Evolutionary conservation across 2,329 filamentous ascomycete species (phyloP), one percentile per base, ranked within the genome.

Genomic region (Plectosphaerella cucumerina): DNA sequence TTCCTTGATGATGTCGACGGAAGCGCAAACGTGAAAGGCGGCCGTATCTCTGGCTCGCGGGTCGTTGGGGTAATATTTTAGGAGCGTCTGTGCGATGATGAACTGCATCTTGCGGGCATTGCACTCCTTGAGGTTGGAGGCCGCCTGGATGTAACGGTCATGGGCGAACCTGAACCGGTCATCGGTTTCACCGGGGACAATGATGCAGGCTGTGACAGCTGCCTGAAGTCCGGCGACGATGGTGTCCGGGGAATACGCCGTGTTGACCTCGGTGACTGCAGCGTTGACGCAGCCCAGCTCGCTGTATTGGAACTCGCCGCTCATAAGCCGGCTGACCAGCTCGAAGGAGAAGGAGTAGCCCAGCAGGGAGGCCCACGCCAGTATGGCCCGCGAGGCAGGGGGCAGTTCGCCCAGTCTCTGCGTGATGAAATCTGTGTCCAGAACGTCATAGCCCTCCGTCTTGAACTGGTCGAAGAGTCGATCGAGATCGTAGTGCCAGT

Each of bases 111-210:
- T 87, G 18, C 80, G 74, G 20, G 80, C 72, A 50, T 87, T 84
- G 61, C 82, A 84, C 62, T 92, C 85, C 55, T 81, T 82, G 48
- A 96, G 72, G 5, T 81, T 78, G 14, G 81, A 75, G 6, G 90
- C 85, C 15, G 89, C 90, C 63, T 88, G 84, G 47, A 91, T 79
- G 61, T 95, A 95, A 48, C 92, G 83, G 66, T 97, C 92, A 65
- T 97, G 92, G 33, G 86, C 85, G 65, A 97, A 97, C 33, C 85
- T 84, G 66, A 96, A 97, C 39, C 85, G 81, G 65, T 96, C 90
- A 61, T 97, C 93, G 2, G 85, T 85, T 55, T 94, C 89, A 18
- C 87, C 89, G 1, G 89, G 81, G 50, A 93, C 82, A 39, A 97
- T 77, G 48, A 97, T 84, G 61, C 89, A 96, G 4, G 55, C 55